Evolutionary conservation across 495 filamentous ascomycete genomes (phyloP), one percentile per base, ranked within the genome.

Genomic region (Geopyxis carbonaria): DNA sequence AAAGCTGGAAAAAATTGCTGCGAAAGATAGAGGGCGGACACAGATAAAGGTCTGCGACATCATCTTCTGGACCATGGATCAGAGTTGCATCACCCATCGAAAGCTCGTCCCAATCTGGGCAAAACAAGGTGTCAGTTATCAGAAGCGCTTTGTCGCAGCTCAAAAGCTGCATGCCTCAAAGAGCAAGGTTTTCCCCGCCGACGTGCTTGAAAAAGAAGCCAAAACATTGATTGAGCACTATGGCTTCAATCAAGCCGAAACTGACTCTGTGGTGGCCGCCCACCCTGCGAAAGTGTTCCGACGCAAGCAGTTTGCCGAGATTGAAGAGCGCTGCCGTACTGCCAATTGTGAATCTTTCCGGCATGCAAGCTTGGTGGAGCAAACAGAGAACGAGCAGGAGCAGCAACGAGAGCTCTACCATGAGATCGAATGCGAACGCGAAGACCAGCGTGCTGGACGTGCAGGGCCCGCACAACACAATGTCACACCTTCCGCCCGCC

Each of bases 351-450:
- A n/a, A n/a, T n/a, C n/a, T n/a, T n/a, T n/a, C n/a, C n/a, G n/a
- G n/a, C n/a, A n/a, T n/a, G n/a, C 4, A 29, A 30, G 19, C 43
- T 64, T 27, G 30, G 47, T 7, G 51, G 57, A 2, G 60, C 51
- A 56, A 0, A 57, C 79, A 2, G 61, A 76, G 10, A 75, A 85
- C 49, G 76, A 81, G 46, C 75, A 80, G 36, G 78, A 82, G 50
- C 75, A 79, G 37, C 76, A 81, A 50, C 64, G 76, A 0, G 75
- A 84, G 45, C 59, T 81, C 0, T 63, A 68, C 0, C 70, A 69
- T 2, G 75, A 82, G 43, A 61, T 70, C 20, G 68, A 80, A 45
- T 57, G 61, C 27, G 72, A 83, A 42, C 55, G 59, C 9, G 57
- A 81, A 24, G 46, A 71, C 1, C 48, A 77, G 43, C 49, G 59